Evolutionary conservation across 768 basidiomycete species (phyloP).

Genomic region (Tulasnella sp.): DNA sequence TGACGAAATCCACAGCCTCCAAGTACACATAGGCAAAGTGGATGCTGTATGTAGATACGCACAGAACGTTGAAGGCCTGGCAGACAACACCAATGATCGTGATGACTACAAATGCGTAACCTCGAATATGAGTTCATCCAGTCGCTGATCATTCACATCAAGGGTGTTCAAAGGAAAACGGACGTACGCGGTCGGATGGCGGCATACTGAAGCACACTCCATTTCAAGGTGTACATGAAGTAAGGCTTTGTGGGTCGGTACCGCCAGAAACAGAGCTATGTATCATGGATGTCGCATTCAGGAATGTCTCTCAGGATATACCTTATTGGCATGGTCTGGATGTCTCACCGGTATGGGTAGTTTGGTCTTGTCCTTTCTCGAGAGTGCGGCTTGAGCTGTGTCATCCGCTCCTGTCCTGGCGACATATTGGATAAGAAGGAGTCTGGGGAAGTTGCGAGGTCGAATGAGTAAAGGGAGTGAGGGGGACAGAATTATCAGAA

Average conservation of each 20-base stretch:
- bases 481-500: no score
- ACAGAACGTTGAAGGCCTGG: constrained; percentile 56
- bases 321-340: background rate
- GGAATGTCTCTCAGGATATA: no score
- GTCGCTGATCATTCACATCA: no score
- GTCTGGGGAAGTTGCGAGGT: no score
- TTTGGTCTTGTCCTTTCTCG: constrained; percentile 63
- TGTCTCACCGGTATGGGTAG: constrained; percentile 60
- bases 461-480: no score
- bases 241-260: constrained; percentile 80
- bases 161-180: no score
- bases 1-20: constrained; percentile 61
- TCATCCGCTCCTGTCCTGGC: constrained; percentile 55
- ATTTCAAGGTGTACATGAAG: constrained; percentile 84
- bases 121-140: no score
- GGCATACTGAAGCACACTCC: constrained; percentile 83
- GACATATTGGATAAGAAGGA: constrained; percentile 78
- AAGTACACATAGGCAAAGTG: constrained; percentile 61
- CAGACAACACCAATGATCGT: constrained; percentile 74
- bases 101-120: constrained; percentile 32
- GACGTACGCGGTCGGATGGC: constrained; percentile 51
- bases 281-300: no score
- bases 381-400: constrained; percentile 54
- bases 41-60: constrained; percentile 45
- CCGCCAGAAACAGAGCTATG: constrained; percentile 68